Percentiles rank a stretch among this genome's conserved stretches.
phyloP scores from a whole-genome alignment of 768 basidiomycete genomes.

The Mycena albidolilacea region DNA sequence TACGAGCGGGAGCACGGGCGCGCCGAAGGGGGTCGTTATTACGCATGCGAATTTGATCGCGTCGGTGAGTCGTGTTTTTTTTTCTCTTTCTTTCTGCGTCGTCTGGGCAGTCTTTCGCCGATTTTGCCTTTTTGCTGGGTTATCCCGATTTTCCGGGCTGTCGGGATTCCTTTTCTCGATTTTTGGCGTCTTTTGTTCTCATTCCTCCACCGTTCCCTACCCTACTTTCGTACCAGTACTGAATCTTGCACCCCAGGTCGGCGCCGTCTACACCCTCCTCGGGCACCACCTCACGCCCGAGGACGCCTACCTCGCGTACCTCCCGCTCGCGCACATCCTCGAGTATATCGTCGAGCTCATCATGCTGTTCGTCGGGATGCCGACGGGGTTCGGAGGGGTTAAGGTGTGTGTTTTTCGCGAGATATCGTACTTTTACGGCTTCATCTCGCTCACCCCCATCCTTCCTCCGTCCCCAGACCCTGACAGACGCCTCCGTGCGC shows the following conservation, averaged over 20 bases:
- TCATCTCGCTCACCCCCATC: no score
- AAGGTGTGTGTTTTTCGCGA: slow-evolving; percentile 55
- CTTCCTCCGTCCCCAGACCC: slow-evolving; percentile 50
- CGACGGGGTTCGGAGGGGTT: slow-evolving; percentile 90
- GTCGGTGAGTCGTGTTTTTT: slow-evolving; percentile 51
- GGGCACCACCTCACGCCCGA: slow-evolving; percentile 71
- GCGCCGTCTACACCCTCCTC: slow-evolving; percentile 82
- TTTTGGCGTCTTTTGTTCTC: no score
- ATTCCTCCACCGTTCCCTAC: no score
- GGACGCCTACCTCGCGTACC: slow-evolving; percentile 89
- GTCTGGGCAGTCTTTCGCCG: no score
- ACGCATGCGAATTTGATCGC: slow-evolving; percentile 91
- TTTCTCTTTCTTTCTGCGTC: not conserved
- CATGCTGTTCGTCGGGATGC: slow-evolving; percentile 83
- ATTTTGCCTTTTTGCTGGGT: no score
- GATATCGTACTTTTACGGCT: no score
- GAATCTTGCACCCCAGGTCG: slow-evolving; percentile 53
- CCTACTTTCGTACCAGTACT: not conserved
- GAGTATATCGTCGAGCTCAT: slow-evolving; percentile 94
- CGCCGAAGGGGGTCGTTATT: slow-evolving; percentile 95
- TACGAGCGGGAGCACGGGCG: slow-evolving; percentile 91
- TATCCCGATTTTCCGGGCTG: no score
- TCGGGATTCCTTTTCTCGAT: no score
- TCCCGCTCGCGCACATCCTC: slow-evolving; percentile 95
- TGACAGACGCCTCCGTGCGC: slow-evolving; percentile 94